phyloP scores from a whole-genome alignment of 106 monocot species.

The Vanilla planifolia region DNA sequence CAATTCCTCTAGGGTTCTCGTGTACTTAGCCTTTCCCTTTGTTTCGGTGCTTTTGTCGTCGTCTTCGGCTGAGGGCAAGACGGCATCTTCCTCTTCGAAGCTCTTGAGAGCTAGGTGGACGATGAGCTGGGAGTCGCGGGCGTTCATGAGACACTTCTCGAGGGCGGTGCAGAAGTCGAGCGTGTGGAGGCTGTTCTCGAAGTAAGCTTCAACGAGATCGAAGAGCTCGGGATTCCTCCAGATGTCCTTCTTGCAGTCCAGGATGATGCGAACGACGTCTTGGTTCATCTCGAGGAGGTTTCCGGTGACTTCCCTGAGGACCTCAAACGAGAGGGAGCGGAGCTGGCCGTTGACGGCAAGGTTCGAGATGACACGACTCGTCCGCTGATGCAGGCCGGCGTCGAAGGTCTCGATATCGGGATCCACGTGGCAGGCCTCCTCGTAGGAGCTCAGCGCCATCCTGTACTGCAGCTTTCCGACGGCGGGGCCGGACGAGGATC shows the following conservation, averaged over 20 bases:
- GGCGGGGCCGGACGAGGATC: slow-evolving; percentile 11
- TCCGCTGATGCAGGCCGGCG: slow-evolving; percentile 65
- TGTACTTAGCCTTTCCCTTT: slow-evolving; percentile 33
- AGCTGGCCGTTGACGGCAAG: slow-evolving; percentile 63
- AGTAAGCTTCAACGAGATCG: slow-evolving; percentile 71
- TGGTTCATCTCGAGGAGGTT: slow-evolving; percentile 94
- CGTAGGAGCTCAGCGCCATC: slow-evolving; percentile 65
- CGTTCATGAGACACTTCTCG: slow-evolving; percentile 64
- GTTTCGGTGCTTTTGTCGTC: neutral
- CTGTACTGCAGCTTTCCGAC: slow-evolving; percentile 18
- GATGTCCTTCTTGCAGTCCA: slow-evolving; percentile 88
- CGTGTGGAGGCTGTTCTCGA: slow-evolving; percentile 61
- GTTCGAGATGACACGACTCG: slow-evolving; percentile 67
- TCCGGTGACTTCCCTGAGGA: slow-evolving; percentile 75
- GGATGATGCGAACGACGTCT: slow-evolving; percentile 81
- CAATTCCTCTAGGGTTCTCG: slow-evolving; percentile 57
- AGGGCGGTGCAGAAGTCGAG: slow-evolving; percentile 76
- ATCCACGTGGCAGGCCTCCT: slow-evolving; percentile 59
- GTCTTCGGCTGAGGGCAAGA: neutral
- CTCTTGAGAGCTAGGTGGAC: slow-evolving; percentile 68
- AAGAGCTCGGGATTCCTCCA: slow-evolving; percentile 81
- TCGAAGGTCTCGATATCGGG: slow-evolving; percentile 76
- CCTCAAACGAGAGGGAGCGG: slow-evolving; percentile 65
- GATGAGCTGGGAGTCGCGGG: slow-evolving; percentile 67
- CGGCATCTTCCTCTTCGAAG: slow-evolving; percentile 34